These are phyloP conservation scores for Fusarium caatingaense DNA, from an alignment of 2,329 filamentous ascomycete species.

Conservation along the genomic window DNA sequence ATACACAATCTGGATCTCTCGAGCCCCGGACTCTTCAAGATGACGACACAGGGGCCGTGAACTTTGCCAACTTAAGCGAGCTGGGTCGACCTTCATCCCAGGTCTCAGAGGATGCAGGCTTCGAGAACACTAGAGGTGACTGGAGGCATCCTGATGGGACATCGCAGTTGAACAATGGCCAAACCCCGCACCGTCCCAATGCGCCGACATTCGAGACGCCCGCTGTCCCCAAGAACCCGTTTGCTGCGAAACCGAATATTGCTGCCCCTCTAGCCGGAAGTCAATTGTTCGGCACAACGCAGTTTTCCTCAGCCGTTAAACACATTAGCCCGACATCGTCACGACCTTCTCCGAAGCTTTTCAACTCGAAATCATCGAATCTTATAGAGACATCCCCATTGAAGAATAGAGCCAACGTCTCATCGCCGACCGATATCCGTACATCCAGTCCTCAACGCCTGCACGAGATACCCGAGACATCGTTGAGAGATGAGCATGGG, in stretches of 20 bases:
- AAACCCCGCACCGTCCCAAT: slow-evolving; percentile 49
- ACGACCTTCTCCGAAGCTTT: slow-evolving; percentile 64
- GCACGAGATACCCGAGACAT: slow-evolving; percentile 48
- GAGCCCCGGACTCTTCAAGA: slow-evolving; percentile 55
- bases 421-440: slow-evolving; percentile 56
- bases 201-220: slow-evolving; percentile 61
- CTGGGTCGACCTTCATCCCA: slow-evolving; percentile 55
- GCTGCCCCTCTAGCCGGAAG: slow-evolving; percentile 54
- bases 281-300: slow-evolving; percentile 67
- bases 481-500: slow-evolving; percentile 36
- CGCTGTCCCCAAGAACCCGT: slow-evolving; percentile 60
- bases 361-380: slow-evolving; percentile 61
- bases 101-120: slow-evolving; percentile 55
- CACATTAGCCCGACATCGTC: slow-evolving; percentile 67
- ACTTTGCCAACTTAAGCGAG: slow-evolving; percentile 55
- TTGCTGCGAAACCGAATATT: slow-evolving; percentile 52
- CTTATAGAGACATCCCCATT: slow-evolving; percentile 60
- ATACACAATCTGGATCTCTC: slow-evolving; percentile 46
- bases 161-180: slow-evolving; percentile 49
- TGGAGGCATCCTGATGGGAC: slow-evolving; percentile 54
- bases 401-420: slow-evolving; percentile 61
- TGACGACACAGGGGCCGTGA: slow-evolving; percentile 63
- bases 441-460: slow-evolving; percentile 57
- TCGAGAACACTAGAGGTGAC: slow-evolving; percentile 53
- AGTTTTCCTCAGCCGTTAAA: slow-evolving; percentile 63